Base-by-base conservation (phyloP, 495 filamentous ascomycete genomes). In the Tuber indicum region DNA sequence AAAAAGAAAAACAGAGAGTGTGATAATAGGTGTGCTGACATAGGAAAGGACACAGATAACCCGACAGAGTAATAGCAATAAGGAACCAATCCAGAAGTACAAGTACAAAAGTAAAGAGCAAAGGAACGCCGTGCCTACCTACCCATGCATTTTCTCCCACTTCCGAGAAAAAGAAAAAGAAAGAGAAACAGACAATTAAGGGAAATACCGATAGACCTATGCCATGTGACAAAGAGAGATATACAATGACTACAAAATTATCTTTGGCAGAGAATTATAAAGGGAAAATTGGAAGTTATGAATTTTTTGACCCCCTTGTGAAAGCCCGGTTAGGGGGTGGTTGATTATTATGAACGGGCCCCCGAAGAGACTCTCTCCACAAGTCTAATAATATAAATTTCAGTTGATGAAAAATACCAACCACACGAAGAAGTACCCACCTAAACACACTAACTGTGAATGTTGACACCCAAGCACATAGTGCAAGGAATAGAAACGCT, bases 371-470 rank as follows among this genome's bases (percentile, higher is more conserved):
- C 89, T 81, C 91, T 90, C 78, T 93, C 90, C 49, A 94, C 91
- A 78, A 94, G 87, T 82, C 89, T 90, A 72, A 76, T 26, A 45
- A 70, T 0, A 73, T 45, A 46, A 74, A 75, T 82, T 78, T 62
- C 21, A 70, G 73, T 44, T 75, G 44, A 80, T 75, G 58, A 77
- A 23, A 32, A 16, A 17, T 39, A n/a, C 41, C 75, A 79, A 70
- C 42, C 39, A 52, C n/a, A 32, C 12, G 21, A 12, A 26, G 21
- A 43, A 72, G n/a, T 44, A 62, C 80, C 85, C 84, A 92, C 89
- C 94, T 90, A 78, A 97, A 91, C 46, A 96, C 92, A 85, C 92
- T 97, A 46, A 98, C 90, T 46, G 90, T 87, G 85, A 99, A 97
- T 16, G 94, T 98, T 82, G 91, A 87, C 75, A 94, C 89, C 96